Conservation (phyloP, 1,139 yeast species). For the Debaryomyces sp. region DNA sequence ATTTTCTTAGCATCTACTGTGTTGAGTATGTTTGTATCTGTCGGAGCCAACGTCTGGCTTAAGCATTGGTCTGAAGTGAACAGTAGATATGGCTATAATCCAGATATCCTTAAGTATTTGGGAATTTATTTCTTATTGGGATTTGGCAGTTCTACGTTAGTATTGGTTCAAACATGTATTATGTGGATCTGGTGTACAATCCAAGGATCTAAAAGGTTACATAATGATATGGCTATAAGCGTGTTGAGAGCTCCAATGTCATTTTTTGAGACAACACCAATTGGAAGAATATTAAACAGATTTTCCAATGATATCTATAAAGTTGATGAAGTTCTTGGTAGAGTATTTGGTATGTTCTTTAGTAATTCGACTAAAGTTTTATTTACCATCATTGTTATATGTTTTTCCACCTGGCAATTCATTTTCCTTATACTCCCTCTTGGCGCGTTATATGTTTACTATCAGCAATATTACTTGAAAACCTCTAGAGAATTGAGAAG, state of each 20-base stretch:
- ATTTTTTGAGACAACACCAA: slow-evolving; percentile 95
- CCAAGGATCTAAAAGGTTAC: slow-evolving; percentile 77
- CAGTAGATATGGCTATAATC: slow-evolving; percentile 67
- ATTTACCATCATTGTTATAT: slow-evolving; percentile 80
- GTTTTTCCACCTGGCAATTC: slow-evolving; percentile 88
- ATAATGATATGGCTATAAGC: slow-evolving; percentile 74
- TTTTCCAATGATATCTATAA: slow-evolving; percentile 93
- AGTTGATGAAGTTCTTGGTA: slow-evolving; percentile 83
- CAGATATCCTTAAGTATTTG: slow-evolving; percentile 67
- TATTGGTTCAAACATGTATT: slow-evolving; percentile 66
- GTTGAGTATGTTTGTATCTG: slow-evolving; percentile 58
- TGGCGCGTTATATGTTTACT: slow-evolving; percentile 70
- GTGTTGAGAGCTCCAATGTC: slow-evolving; percentile 95
- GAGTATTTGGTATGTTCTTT: slow-evolving; percentile 85
- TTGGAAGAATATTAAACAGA: slow-evolving; percentile 91
- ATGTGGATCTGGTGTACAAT: slow-evolving; percentile 87
- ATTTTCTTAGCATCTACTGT: slow-evolving; percentile 55
- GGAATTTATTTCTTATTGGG: slow-evolving; percentile 80
- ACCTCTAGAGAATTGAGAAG: slow-evolving; percentile 95
- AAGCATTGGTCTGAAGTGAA: slow-evolving; percentile 97
- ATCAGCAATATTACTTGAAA: slow-evolving; percentile 85
- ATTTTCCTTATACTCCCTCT: slow-evolving; percentile 72
- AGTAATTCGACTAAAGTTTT: slow-evolving; percentile 71
- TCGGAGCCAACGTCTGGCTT: slow-evolving; percentile 77
- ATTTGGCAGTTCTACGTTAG: slow-evolving; percentile 56